Base-by-base conservation (phyloP, 179 eudicot species). In the Drosera spatulata region DNA sequence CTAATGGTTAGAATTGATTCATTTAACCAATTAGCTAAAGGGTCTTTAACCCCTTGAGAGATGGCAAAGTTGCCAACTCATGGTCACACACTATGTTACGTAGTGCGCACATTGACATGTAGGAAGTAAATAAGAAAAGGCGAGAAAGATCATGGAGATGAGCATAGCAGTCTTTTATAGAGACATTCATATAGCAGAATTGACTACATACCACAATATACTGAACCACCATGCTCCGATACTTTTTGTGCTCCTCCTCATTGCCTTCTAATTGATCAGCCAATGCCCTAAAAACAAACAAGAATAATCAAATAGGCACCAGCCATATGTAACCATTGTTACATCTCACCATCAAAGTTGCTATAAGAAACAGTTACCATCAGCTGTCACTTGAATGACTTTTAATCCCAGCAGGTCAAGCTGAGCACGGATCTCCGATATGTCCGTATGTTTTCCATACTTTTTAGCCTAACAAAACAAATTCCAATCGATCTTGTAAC, bases 241-340 rank as follows among this genome's bases (percentile, higher is more conserved):
- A 91, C 66, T 89, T 88, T 68, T 64, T 74, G 61, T 88, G 96
- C 63, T 83, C 79, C 59, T 91, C 95, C 68, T 85, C 95, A 66
- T 72, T 75, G 61, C 98, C 98, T 62, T 91, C 91, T 73, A 91
- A 67, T 70, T 91, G 98, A 78, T 91, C 98, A 53, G 95, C 95
- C 63, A 91, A 68, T 7, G 96, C 87, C 82, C 98, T 91, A 77
- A 65, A 69, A 53, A 56, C 81, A 70, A 66, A 60, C 70, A 57
- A 70, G 53, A 62, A 70, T 61, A 68, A 77, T 70, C 64, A 72
- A 22, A 22, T 22, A 22, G 33, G 1, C 33, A 22, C 7, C 40
- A 14, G 37, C 7, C 43, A 37, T 22, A 22, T 22, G 33, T 22
- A 22, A 22, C 33, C 33, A 22, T 22, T 22, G 33, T 22, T 22